Evolutionary conservation across 2,329 filamentous ascomycete species (phyloP).

Genomic region (Trichoderma endophyticum): DNA sequence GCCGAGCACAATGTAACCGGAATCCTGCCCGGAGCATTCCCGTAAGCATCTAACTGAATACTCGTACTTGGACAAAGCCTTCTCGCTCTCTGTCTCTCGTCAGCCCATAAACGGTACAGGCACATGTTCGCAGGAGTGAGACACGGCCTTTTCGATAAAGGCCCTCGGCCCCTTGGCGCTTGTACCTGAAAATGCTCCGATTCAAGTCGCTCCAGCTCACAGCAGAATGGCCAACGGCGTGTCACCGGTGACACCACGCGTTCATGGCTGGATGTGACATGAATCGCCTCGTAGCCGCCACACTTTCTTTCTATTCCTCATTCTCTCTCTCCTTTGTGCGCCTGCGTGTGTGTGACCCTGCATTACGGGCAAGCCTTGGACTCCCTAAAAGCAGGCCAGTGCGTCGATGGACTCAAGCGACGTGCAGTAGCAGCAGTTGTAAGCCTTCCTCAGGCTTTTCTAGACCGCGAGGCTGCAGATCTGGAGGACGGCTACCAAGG

Average conservation of each 20-base stretch:
- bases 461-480: background rate
- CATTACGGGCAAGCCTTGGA: background rate
- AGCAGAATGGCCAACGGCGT: background rate
- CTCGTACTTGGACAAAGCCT: background rate
- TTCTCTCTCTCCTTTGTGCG: background rate
- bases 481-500: background rate
- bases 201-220: background rate
- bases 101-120: background rate
- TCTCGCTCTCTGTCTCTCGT: background rate
- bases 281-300: conserved; percentile 6
- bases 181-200: background rate
- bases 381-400: background rate
- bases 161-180: background rate
- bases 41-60: background rate
- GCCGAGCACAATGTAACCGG: background rate
- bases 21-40: background rate
- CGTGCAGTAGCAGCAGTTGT: background rate
- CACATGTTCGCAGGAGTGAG: background rate
- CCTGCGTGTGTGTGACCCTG: background rate
- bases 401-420: background rate
- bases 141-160: background rate
- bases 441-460: background rate
- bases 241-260: background rate
- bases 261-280: background rate
- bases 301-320: background rate